A percentile compares a stretch with the other conserved stretches of the same genome.
These are phyloP conservation scores for Populus ilicifolia DNA, from an alignment of 345 rosid species.

Conservation along the genomic window DNA sequence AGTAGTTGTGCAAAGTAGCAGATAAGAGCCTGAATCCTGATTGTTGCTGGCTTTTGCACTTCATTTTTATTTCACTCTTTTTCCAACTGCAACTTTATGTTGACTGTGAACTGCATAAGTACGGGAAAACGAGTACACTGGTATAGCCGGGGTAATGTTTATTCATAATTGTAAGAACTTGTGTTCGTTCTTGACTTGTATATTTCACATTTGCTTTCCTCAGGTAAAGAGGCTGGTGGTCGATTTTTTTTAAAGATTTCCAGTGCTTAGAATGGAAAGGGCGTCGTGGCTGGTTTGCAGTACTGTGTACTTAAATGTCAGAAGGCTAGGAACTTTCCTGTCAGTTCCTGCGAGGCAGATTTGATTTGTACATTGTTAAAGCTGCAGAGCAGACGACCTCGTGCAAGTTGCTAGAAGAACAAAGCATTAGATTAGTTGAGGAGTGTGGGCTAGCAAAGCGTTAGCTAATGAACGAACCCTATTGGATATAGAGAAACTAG, in stretches of 20 bases:
- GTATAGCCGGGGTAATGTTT: not conserved
- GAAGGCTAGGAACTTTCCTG: not conserved
- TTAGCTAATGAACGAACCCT: not conserved
- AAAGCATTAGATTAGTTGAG: not conserved
- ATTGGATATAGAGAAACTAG: too few relatives aligned
- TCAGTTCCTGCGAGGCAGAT: not conserved
- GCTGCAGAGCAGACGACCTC: not conserved
- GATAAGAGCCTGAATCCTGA: too few relatives aligned
- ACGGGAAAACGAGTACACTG: too few relatives aligned
- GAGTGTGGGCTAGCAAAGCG: not conserved
- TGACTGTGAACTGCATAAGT: too few relatives aligned
- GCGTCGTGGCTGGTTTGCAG: not conserved
- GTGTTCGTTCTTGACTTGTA: not conserved
- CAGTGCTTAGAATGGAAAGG: not conserved
- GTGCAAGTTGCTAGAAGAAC: not conserved
- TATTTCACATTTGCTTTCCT: not conserved
- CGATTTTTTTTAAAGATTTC: conserved; percentile 1
- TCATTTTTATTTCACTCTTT: too few relatives aligned
- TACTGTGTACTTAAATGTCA: not conserved
- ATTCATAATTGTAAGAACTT: not conserved
- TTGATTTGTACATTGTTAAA: not conserved
- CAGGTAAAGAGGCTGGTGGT: conserved; percentile 14
- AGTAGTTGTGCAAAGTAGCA: too few relatives aligned
- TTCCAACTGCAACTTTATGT: too few relatives aligned
- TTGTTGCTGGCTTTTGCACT: too few relatives aligned